These are phyloP conservation scores for Cystofilobasidium ferigula DNA, from an alignment of 768 basidiomycete species.

Conservation along the genomic window DNA sequence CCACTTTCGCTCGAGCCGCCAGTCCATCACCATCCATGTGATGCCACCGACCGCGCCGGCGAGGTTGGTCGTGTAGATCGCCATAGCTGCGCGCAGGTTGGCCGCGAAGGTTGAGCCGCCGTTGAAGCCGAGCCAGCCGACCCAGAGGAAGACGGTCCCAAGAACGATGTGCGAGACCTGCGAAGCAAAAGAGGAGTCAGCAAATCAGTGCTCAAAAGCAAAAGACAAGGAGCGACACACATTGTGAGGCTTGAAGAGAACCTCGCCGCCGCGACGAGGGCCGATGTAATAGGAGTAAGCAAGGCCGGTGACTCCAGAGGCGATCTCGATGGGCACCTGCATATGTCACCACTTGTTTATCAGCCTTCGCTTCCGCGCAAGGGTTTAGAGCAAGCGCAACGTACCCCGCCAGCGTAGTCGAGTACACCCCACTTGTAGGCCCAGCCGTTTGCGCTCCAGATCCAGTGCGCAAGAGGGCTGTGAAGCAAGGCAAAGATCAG, in stretches of 20 bases:
- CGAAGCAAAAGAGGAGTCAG: not conserved
- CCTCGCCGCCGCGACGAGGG: constrained; percentile 69
- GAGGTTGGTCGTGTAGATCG: constrained; percentile 87
- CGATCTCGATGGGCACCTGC: constrained; percentile 83
- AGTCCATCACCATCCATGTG: constrained; percentile 87
- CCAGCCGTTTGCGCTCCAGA: constrained; percentile 77
- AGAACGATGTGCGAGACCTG: constrained; percentile 63
- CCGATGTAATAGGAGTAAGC: constrained; percentile 86
- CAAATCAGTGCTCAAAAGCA: not conserved
- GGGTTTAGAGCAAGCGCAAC: not conserved
- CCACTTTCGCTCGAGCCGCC: constrained; percentile 86
- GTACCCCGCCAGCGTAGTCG: constrained; percentile 62
- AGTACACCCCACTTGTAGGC: constrained; percentile 65
- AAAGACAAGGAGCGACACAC: constrained; percentile 38
- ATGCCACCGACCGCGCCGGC: constrained; percentile 69
- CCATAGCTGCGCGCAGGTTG: constrained; percentile 73
- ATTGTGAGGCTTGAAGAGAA: constrained; percentile 90
- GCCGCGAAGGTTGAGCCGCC: constrained; percentile 83
- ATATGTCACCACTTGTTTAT: not conserved
- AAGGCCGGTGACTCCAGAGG: constrained; percentile 80
- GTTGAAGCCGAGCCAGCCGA: constrained; percentile 79
- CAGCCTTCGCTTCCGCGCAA: not conserved
- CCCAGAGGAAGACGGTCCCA: constrained; percentile 87
- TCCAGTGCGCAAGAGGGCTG: constrained; percentile 91
- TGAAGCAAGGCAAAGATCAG: constrained; percentile 42